Conservation (phyloP, 2,329 filamentous ascomycete species). For the Aurifilum marmelostoma region DNA sequence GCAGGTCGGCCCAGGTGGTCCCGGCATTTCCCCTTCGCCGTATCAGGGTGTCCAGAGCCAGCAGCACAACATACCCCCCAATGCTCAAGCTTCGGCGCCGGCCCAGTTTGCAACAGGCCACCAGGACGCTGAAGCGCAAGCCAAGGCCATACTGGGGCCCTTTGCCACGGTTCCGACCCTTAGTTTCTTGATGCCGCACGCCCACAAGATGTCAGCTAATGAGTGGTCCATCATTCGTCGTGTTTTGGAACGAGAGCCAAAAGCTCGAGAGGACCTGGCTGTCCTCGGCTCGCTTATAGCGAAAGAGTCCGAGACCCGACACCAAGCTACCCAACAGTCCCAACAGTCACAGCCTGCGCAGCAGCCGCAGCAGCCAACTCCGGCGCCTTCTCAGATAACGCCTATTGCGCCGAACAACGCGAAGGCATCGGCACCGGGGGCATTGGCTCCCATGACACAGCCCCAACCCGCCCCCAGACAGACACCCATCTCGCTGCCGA, state of each 20-base stretch:
- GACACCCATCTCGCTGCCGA: constrained; percentile 27
- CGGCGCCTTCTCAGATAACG: constrained; percentile 5
- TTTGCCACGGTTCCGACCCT: constrained; percentile 68
- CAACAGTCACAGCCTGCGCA: constrained; percentile 16
- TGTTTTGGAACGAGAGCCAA: constrained; percentile 68
- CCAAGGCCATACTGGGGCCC: constrained; percentile 64
- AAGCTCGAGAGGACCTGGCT: constrained; percentile 64
- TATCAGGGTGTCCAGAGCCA: constrained; percentile 32
- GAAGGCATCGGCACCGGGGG: constrained; percentile 1
- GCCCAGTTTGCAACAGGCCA: constrained; percentile 33
- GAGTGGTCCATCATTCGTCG: constrained; percentile 76
- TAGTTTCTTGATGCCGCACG: constrained; percentile 70
- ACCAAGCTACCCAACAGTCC: constrained; percentile 11
- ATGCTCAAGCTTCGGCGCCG: constrained; percentile 15
- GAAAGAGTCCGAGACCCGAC: constrained; percentile 42
- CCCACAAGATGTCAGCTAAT: constrained; percentile 66
- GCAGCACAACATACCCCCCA: constrained; percentile 28
- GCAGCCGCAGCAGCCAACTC: constrained; percentile 17
- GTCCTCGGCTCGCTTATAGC: constrained; percentile 60
- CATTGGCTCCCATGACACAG: neutral
- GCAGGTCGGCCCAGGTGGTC: constrained; percentile 42
- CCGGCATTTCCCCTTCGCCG: constrained; percentile 35
- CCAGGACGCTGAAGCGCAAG: constrained; percentile 51
- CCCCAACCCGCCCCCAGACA: constrained; percentile 8
- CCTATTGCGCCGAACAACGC: constrained; percentile 1